These are phyloP conservation scores for Gentiana dahurica DNA, from an alignment of 257 asterid species.

Conservation along the genomic window DNA sequence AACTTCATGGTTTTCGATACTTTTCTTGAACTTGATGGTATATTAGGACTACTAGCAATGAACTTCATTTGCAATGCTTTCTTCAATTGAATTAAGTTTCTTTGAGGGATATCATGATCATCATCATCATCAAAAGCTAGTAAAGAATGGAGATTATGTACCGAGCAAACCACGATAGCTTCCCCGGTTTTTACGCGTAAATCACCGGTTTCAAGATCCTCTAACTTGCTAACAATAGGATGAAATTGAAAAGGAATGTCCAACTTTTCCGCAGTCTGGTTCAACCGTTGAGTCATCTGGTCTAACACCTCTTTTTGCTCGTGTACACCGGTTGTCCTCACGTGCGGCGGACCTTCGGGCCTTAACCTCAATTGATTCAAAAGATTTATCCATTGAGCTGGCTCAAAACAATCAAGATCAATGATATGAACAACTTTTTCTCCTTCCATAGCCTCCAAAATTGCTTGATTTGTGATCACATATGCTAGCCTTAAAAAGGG, in stretches of 20 bases:
- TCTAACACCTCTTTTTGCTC: slow-evolving; percentile 41
- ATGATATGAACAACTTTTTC: slow-evolving; percentile 55
- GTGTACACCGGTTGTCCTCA: slow-evolving; percentile 50
- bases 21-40: slow-evolving; percentile 13
- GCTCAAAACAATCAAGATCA: slow-evolving; percentile 43
- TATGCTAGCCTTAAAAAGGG: slow-evolving; percentile 56
- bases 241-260: slow-evolving; percentile 56
- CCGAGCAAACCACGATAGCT: slow-evolving; percentile 45
- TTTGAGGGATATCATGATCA: slow-evolving; percentile 13
- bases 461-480: slow-evolving; percentile 56
- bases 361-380: slow-evolving; percentile 34
- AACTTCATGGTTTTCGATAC: slow-evolving; percentile 28
- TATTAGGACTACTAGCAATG: slow-evolving; percentile 20
- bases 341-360: slow-evolving; percentile 54
- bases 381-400: slow-evolving; percentile 51
- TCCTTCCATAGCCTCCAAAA: slow-evolving; percentile 63
- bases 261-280: slow-evolving; percentile 48
- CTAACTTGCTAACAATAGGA: slow-evolving; percentile 34
- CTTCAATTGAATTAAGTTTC: slow-evolving; percentile 14
- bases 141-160: slow-evolving; percentile 36
- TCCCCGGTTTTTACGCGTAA: slow-evolving; percentile 56
- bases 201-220: slow-evolving; percentile 39
- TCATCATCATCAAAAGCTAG: slow-evolving; percentile 33
- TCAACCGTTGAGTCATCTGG: slow-evolving; percentile 31
- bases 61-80: slow-evolving; percentile 19